Percentiles rank a stretch among this genome's conserved stretches.
phyloP scores from a whole-genome alignment of 2,329 filamentous ascomycete genomes.

The Cytospora leucostoma region DNA sequence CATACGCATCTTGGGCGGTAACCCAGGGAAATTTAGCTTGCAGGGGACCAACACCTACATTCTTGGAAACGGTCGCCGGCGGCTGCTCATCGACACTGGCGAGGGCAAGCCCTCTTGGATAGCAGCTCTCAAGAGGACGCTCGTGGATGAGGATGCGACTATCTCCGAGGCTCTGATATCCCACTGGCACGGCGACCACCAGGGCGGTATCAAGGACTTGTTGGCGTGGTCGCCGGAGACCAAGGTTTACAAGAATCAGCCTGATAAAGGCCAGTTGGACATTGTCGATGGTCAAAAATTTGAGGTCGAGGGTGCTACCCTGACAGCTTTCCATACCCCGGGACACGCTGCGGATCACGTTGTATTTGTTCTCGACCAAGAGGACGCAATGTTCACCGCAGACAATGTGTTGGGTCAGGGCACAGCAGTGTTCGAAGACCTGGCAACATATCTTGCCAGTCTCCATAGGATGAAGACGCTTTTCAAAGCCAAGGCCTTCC shows the following conservation, averaged over 20 bases:
- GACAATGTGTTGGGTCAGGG: slow-evolving; percentile 76
- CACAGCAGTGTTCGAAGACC: slow-evolving; percentile 71
- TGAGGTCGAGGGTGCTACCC: slow-evolving; percentile 53
- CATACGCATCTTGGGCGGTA: slow-evolving; percentile 84
- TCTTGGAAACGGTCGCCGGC: slow-evolving; percentile 69
- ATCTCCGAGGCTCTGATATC: slow-evolving; percentile 76
- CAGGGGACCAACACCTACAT: slow-evolving; percentile 95
- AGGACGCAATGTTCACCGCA: slow-evolving; percentile 70
- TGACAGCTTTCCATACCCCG: slow-evolving; percentile 65
- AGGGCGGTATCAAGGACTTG: slow-evolving; percentile 73
- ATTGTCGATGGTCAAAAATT: slow-evolving; percentile 53
- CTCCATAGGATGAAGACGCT: slow-evolving; percentile 61
- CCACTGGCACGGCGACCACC: slow-evolving; percentile 91
- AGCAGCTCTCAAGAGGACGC: slow-evolving; percentile 60
- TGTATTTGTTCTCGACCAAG: slow-evolving; percentile 61
- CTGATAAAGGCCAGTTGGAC: slow-evolving; percentile 42
- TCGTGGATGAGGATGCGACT: slow-evolving; percentile 67
- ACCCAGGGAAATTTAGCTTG: slow-evolving; percentile 78
- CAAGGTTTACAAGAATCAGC: slow-evolving; percentile 61
- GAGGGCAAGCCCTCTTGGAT: slow-evolving; percentile 79
- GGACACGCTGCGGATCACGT: slow-evolving; percentile 74
- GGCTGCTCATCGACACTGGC: slow-evolving; percentile 88
- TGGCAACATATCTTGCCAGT: slow-evolving; percentile 61
- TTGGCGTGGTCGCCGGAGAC: slow-evolving; percentile 61
- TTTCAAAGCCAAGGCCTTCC: slow-evolving; percentile 74